Percentiles rank a stretch among this genome's conserved stretches.
Conservation (phyloP, 2,329 filamentous ascomycete species). For the Chalara sp. region DNA sequence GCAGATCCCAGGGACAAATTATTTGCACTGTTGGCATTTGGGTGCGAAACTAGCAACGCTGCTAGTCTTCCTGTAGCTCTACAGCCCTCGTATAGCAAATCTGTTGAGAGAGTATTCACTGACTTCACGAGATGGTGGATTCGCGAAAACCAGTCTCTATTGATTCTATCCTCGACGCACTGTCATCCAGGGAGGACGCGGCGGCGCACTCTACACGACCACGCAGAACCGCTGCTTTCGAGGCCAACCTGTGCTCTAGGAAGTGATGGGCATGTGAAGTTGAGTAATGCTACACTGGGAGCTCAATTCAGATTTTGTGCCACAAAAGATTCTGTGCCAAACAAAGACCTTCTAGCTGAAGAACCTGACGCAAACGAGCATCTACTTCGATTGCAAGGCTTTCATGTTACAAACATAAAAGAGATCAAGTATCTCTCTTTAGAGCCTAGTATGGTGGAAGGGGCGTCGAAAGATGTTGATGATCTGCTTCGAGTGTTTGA, state of each 20-base stretch:
- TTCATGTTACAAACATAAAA: background rate
- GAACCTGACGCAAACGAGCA: background rate
- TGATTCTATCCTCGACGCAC: slow-evolving; percentile 5
- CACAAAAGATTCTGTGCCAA: background rate
- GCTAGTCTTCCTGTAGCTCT: background rate
- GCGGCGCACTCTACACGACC: background rate
- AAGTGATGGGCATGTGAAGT: background rate
- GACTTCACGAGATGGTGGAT: slow-evolving; percentile 9
- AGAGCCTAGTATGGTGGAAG: background rate
- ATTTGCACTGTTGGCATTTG: slow-evolving; percentile 5
- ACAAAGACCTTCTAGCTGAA: background rate
- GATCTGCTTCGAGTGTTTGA: background rate
- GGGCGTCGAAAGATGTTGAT: background rate
- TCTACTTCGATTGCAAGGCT: background rate
- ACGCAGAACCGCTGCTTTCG: background rate
- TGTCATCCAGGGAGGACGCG: background rate
- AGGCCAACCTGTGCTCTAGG: background rate
- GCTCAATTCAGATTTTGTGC: background rate
- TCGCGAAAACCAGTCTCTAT: background rate
- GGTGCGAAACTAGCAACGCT: background rate
- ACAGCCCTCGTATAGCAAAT: slow-evolving; percentile 2
- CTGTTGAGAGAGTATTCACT: background rate
- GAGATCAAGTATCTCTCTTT: background rate
- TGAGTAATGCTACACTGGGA: background rate
- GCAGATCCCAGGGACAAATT: slow-evolving; percentile 8